A percentile compares a stretch with the other conserved stretches of the same genome.
phyloP scores from a whole-genome alignment of 805 yeast species.

The Sugiyamaella chiloensis region DNA sequence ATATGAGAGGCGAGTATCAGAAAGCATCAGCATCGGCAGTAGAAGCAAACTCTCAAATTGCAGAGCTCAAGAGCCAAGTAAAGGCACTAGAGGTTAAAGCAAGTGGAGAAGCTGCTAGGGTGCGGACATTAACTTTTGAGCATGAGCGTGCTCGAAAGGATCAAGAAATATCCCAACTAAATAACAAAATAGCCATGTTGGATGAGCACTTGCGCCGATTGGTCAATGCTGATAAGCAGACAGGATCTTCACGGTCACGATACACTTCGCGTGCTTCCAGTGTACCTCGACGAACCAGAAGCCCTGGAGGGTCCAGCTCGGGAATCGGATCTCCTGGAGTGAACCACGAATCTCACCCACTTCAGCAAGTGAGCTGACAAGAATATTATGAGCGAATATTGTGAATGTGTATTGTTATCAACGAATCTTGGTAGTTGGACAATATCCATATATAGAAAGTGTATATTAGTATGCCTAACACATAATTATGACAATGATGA shows the following conservation, averaged over 20 bases:
- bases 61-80: conserved; percentile 26
- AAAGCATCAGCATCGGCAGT: conserved; percentile 32
- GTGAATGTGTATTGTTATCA: background rate
- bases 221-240: conserved; percentile 19
- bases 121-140: conserved; percentile 28
- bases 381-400: background rate
- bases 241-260: conserved; percentile 21
- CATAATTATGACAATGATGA: background rate
- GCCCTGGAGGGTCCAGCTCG: conserved; percentile 8
- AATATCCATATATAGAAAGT: too few relatives aligned
- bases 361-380: background rate
- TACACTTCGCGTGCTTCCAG: conserved; percentile 26
- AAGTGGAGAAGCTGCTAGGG: conserved; percentile 27
- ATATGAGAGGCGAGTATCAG: conserved; percentile 39
- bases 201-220: conserved; percentile 32
- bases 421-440: too few relatives aligned
- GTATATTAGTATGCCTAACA: background rate
- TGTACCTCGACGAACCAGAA: conserved; percentile 24
- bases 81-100: conserved; percentile 22
- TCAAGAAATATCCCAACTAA: conserved; percentile 27
- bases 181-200: conserved; percentile 27
- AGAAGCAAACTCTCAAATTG: conserved; percentile 31
- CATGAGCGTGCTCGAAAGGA: conserved; percentile 32
- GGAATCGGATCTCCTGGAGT: conserved; percentile 7
- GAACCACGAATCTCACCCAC: background rate